A percentile compares a stretch with the other conserved stretches of the same genome.
These are phyloP conservation scores for Diaporthe longicolla DNA, from an alignment of 2,329 filamentous ascomycete genomes.

Conservation along the genomic window DNA sequence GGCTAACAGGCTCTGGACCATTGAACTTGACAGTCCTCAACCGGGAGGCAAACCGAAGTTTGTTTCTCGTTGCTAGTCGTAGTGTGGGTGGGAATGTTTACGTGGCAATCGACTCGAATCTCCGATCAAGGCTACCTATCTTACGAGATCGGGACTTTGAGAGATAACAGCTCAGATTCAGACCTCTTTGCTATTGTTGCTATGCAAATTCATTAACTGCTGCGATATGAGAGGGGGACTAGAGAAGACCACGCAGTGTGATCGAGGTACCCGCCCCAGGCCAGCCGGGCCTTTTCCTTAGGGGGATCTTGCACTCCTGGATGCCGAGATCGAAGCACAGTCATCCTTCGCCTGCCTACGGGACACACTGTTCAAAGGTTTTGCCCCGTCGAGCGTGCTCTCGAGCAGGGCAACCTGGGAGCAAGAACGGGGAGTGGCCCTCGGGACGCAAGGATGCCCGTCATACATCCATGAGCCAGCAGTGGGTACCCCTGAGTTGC, in stretches of 20 bases:
- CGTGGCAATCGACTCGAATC: conserved; percentile 29
- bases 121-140: neutral
- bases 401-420: neutral
- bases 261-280: neutral
- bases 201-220: neutral
- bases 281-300: conserved; percentile 1
- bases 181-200: neutral
- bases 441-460: conserved; percentile 29
- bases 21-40: neutral
- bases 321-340: conserved; percentile 16
- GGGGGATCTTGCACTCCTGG: conserved; percentile 10
- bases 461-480: conserved; percentile 27
- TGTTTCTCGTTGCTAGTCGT: conserved; percentile 22
- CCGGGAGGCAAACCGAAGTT: conserved; percentile 7
- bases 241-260: no score
- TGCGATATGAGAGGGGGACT: neutral
- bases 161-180: neutral
- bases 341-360: neutral
- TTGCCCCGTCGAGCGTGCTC: conserved; percentile 14
- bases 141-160: neutral
- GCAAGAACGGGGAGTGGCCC: neutral
- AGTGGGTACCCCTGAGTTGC: conserved; percentile 26
- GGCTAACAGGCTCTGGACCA: conserved; percentile 22
- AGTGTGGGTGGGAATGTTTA: conserved; percentile 27
- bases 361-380: conserved; percentile 2